Base-by-base conservation (phyloP, 805 yeast species). In the Ogataea nonfermentans region DNA sequence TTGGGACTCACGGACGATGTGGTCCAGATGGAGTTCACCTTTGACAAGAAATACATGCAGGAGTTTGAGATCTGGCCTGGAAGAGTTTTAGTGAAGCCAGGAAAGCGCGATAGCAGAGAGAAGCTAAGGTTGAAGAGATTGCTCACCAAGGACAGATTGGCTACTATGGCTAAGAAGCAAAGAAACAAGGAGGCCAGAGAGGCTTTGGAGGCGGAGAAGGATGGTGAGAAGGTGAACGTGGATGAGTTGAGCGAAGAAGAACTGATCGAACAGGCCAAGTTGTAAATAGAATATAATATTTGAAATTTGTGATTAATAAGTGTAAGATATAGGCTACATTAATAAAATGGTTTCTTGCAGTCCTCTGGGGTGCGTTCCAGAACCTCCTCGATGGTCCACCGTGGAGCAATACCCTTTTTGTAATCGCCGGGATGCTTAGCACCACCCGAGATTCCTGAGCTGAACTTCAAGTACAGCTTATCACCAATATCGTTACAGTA, bases 1-100 rank as follows among this genome's bases (percentile, higher is more conserved):
- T 70, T 91, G 40, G 99, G 98, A 1, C 71, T 91, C 47, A 79
- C 84, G 28, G 98, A 91, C 63, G 81, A 74, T 41, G 81, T 81
- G 22, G 80, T 89, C 16, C 76, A 76, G 39, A 70, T 75, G 56
- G 97, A 90, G 69, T 91, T 91, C 68, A 79, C 78, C 62, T 74
- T 86, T 79, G 85, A 80, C 52, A 80, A 72, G 61, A 78, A 76
- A 55, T 85, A 85, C 66, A 76, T 84, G 78, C 85, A 85, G 62
- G 84, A 82, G 55, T 84, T 74, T 66, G 69, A 79, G 58, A 78
- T 84, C 52, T 84, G 84, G 77, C 91, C 90, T 37, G 90, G 84
- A 56, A 73, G 80, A 63, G 65, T 71, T 35, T 64, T 83, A 63
- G 76, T 83, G 32, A 81, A 74, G 59, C 70, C 71, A 30, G 72